phyloP scores from a whole-genome alignment of 306 rosid species.

The Carpinus fangiana region DNA sequence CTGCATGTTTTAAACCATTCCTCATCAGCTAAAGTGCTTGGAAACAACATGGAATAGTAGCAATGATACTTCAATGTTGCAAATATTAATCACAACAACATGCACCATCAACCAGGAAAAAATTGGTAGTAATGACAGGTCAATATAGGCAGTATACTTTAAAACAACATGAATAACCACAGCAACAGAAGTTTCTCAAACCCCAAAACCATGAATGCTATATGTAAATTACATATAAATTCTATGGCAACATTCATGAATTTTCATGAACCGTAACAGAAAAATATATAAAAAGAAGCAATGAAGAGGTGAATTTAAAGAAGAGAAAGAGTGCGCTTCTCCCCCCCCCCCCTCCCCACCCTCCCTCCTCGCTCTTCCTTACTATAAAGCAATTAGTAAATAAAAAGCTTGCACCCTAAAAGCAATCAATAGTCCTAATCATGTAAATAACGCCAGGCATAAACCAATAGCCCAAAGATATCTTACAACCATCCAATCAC shows the following conservation, averaged over 20 bases:
- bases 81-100: background rate
- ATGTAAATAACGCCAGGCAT: background rate
- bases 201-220: background rate
- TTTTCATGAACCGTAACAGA: background rate
- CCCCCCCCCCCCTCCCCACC: background rate
- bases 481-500: constrained; percentile 12
- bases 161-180: background rate
- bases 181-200: background rate
- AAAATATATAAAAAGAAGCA: background rate
- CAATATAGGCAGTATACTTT: background rate
- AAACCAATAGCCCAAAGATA: background rate
- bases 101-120: background rate
- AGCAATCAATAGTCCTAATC: background rate
- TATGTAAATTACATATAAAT: background rate
- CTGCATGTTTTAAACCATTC: constrained; percentile 55
- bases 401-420: too few species aligned
- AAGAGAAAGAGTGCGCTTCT: background rate
- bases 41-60: constrained; percentile 21
- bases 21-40: constrained; percentile 39
- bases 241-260: constrained; percentile 2
- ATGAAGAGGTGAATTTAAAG: background rate
- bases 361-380: too few species aligned
- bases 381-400: too few species aligned
- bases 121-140: background rate
- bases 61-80: constrained; percentile 19